These are phyloP conservation scores for Nigrospora oryzae DNA, from an alignment of 2,329 filamentous ascomycete species.

Conservation along the genomic window DNA sequence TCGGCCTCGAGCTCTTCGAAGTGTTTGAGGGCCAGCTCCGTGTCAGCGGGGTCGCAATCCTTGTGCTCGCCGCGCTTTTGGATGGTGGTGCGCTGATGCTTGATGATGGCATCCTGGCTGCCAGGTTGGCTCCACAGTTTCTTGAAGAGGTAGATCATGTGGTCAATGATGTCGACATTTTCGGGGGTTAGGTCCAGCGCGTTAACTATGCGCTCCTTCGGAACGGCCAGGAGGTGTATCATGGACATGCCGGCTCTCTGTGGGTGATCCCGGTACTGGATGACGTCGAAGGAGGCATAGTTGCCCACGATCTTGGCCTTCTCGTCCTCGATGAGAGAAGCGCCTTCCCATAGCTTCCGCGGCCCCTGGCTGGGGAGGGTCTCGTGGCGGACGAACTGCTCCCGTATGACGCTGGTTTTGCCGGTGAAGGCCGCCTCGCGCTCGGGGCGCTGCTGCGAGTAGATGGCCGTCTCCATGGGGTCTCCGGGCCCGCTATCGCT, in stretches of 20 bases:
- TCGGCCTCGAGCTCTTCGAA: constrained; percentile 5
- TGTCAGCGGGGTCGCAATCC: neutral
- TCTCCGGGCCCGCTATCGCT: too few species aligned
- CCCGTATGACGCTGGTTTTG: too few species aligned
- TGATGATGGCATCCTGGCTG: neutral
- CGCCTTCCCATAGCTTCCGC: too few species aligned
- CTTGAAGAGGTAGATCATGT: constrained; percentile 9
- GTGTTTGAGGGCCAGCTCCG: constrained; percentile 1
- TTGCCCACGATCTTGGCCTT: constrained; percentile 10
- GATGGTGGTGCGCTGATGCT: constrained; percentile 7
- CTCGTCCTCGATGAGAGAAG: neutral
- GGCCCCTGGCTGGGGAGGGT: too few species aligned
- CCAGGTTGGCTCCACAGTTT: constrained; percentile 1
- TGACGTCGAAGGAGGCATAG: constrained; percentile 8
- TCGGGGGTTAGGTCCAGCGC: constrained; percentile 6
- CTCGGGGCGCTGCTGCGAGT: too few species aligned
- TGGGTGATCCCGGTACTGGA: constrained; percentile 6
- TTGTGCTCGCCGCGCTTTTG: neutral
- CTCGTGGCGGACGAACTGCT: too few species aligned
- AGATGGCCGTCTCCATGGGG: too few species aligned
- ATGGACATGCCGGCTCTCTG: constrained; percentile 11
- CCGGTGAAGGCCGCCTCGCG: too few species aligned
- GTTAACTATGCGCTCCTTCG: constrained; percentile 10
- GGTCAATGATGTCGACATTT: constrained; percentile 8
- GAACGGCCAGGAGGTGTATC: constrained; percentile 11